Evolutionary conservation across 1,284 basidiomycete genomes (phyloP).

Genomic region (Earliella scabrosa): DNA sequence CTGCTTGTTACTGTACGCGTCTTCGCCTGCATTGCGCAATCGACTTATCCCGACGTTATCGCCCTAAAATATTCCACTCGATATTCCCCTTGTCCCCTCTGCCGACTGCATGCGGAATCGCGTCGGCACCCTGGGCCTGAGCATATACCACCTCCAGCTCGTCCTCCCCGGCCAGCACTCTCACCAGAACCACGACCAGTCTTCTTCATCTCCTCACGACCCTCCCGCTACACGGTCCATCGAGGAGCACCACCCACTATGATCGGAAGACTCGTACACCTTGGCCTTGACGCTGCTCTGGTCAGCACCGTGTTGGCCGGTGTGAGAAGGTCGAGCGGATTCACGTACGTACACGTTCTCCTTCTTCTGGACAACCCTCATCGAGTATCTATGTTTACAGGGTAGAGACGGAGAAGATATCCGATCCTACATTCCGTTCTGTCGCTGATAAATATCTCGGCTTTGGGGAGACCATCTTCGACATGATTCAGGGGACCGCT

Average conservation of each 20-base stretch:
- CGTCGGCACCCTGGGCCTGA: constrained; percentile 13
- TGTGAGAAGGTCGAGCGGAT: constrained; percentile 89
- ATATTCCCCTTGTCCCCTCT: neutral
- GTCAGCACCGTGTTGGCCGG: constrained; percentile 92
- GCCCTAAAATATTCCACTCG: no score
- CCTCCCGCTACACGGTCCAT: neutral
- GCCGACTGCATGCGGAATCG: constrained; percentile 9
- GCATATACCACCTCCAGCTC: no score
- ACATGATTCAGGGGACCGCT: constrained; percentile 77
- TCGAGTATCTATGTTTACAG: constrained; percentile 42
- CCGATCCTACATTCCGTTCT: constrained; percentile 77
- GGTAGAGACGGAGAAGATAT: constrained; percentile 67
- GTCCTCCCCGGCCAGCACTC: neutral
- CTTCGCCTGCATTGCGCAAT: no score
- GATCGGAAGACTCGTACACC: constrained; percentile 85
- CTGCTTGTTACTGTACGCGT: no score
- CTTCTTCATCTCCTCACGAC: neutral
- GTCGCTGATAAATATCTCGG: constrained; percentile 84
- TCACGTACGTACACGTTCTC: constrained; percentile 61
- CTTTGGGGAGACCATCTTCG: constrained; percentile 89
- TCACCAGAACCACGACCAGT: neutral
- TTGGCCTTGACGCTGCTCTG: constrained; percentile 84
- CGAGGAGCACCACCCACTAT: constrained; percentile 3
- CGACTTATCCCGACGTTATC: no score
- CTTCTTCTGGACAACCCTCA: neutral